A percentile compares a stretch with the other conserved stretches of the same genome.
phyloP scores from a whole-genome alignment of 345 rosid genomes.

The Populus pruinosa region DNA sequence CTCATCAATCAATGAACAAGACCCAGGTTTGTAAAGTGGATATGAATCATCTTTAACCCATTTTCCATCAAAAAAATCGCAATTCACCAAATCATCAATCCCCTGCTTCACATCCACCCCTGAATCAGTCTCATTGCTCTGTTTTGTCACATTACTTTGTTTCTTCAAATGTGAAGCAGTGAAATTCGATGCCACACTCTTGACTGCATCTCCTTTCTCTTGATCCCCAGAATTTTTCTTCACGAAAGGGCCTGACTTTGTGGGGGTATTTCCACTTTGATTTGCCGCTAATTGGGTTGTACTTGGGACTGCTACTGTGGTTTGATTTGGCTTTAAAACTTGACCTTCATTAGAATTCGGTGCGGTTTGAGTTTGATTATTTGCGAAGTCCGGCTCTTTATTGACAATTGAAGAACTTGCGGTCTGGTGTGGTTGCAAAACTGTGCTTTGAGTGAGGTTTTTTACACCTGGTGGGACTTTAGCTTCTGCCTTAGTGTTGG shows the following conservation, averaged over 20 bases:
- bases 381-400: slow-evolving; percentile 2
- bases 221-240: slow-evolving; percentile 20
- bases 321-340: slow-evolving; percentile 28
- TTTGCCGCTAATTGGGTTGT: not conserved
- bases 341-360: slow-evolving; percentile 17
- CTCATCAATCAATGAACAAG: slow-evolving; percentile 77
- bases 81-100: slow-evolving; percentile 41
- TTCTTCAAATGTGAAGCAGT: slow-evolving; percentile 35
- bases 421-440: slow-evolving; percentile 16
- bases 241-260: slow-evolving; percentile 14
- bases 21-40: slow-evolving; percentile 87
- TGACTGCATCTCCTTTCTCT: slow-evolving; percentile 18
- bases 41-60: slow-evolving; percentile 88
- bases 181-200: slow-evolving; percentile 35
- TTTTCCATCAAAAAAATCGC: slow-evolving; percentile 78
- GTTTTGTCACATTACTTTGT: slow-evolving; percentile 26
- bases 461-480: slow-evolving; percentile 6
- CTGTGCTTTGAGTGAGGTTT: slow-evolving; percentile 14
- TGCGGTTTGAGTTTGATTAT: slow-evolving; percentile 12
- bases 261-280: slow-evolving; percentile 15
- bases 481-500: not conserved
- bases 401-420: slow-evolving; percentile 1
- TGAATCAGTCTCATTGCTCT: slow-evolving; percentile 32
- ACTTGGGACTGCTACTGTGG: slow-evolving; percentile 19
- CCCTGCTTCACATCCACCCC: slow-evolving; percentile 32